Conservation (phyloP, 139 green algal species). For the Chlorella ohadii region DNA sequence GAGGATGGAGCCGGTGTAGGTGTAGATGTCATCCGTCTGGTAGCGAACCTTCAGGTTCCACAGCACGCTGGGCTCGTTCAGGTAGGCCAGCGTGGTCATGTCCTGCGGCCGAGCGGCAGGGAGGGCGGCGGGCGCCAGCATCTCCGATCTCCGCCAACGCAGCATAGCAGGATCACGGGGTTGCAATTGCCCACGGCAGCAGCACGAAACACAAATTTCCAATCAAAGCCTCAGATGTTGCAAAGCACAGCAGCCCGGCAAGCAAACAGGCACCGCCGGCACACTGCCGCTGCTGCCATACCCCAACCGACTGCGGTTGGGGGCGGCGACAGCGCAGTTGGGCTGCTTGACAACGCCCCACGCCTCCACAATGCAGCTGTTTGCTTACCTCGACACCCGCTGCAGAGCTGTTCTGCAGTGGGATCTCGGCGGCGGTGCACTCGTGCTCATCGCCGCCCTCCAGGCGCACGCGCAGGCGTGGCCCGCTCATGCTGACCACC, state of each 20-base stretch:
- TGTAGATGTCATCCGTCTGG: slow-evolving; percentile 93
- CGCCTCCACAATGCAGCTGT: not conserved
- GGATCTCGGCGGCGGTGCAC: slow-evolving; percentile 71
- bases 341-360: not conserved
- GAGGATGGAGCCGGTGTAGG: slow-evolving; percentile 92
- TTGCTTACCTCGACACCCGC: slow-evolving; percentile 81
- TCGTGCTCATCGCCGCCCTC: slow-evolving; percentile 57
- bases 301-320: no score
- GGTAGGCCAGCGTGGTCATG: slow-evolving; percentile 98
- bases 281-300: no score
- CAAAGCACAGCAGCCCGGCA: not conserved
- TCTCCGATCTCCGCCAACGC: no score
- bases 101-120: no score
- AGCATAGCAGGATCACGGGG: not conserved
- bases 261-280: no score
- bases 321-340: no score
- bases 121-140: no score
- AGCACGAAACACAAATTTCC: no score
- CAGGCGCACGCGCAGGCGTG: slow-evolving; percentile 59
- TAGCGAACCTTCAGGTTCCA: slow-evolving; percentile 90
- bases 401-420: slow-evolving; percentile 81
- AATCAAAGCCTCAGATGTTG: not conserved
- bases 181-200: no score
- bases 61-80: slow-evolving; percentile 98
- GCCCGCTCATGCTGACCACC: slow-evolving; percentile 66